Base-by-base conservation (phyloP, 768 basidiomycete genomes). In the Collybiopsis confluens region DNA sequence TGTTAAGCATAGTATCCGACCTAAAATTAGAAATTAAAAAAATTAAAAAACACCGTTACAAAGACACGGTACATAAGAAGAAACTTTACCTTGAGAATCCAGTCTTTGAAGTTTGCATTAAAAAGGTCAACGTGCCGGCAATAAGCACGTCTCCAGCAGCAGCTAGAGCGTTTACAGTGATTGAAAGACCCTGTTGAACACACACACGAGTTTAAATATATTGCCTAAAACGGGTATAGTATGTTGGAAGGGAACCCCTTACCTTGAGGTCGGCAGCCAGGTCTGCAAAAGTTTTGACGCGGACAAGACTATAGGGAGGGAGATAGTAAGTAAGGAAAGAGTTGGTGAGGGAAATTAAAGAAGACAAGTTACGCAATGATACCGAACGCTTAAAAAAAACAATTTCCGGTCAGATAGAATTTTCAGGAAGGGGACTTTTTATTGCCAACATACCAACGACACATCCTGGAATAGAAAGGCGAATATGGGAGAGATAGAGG, bases 1-100 rank as follows among this genome's bases (percentile, higher is more conserved):
- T 73, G 54, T 69, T 80, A 56, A 84, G 77, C 63, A 82, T 71
- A 1, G 68, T 74, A 56, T 82, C 80, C 7, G 77, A 75, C 52
- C 77, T 64, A 40, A 7, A 40, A 20, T n/a, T n/a, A n/a, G n/a
- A n/a, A n/a, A 21, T 24, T 43, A 24, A 26, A 16, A 27, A 8
- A 11, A 21, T n/a, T 24, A 46, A 9, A 33, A n/a, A n/a, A n/a
- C n/a, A n/a, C n/a, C n/a, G n/a, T 52, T 35, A 46, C n/a, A 20
- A n/a, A n/a, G n/a, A n/a, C n/a, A n/a, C n/a, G n/a, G n/a, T n/a
- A 55, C 35, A 20, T 24, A 15, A 4, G 20, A 28, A 2, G 23
- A 7, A 42, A 8, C 42, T 62, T n/a, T 41, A 73, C 79, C 65
- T 76, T 45, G 68, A 71, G 65, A 81, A 82, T 2, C 80, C 79